These are phyloP conservation scores for Epicoccum sorghinum DNA, from an alignment of 2,329 filamentous ascomycete species.

Conservation along the genomic window DNA sequence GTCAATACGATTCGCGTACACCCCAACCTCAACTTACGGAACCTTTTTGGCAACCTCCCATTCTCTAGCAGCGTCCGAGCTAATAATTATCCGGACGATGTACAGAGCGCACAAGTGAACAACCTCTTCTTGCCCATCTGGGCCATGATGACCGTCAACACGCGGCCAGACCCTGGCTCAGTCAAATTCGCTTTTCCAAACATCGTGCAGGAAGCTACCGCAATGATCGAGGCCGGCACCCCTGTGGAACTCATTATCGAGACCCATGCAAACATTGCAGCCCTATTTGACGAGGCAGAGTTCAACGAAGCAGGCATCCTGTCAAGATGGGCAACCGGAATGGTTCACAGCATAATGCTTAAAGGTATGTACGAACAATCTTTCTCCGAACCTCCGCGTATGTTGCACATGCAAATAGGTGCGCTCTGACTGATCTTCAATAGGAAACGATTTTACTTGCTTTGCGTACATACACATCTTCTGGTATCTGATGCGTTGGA, in stretches of 20 bases:
- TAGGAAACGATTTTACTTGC: conserved; percentile 33
- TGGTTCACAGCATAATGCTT: conserved; percentile 28
- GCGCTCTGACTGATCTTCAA: neutral
- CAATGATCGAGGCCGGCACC: conserved; percentile 18
- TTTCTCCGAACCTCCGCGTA: neutral
- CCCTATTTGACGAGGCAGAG: conserved; percentile 27
- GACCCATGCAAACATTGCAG: conserved; percentile 29
- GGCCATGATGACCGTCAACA: conserved; percentile 34
- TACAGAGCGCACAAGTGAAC: conserved; percentile 17
- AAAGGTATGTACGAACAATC: conserved; percentile 18
- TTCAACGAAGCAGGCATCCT: conserved; percentile 26
- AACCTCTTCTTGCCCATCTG: conserved; percentile 32
- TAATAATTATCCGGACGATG: conserved; percentile 17
- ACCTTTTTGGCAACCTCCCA: conserved; percentile 25
- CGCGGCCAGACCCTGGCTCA: conserved; percentile 27
- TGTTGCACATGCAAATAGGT: neutral
- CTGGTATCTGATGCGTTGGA: conserved; percentile 35
- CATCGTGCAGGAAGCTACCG: conserved; percentile 22
- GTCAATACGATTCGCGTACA: conserved; percentile 31
- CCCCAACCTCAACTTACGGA: conserved; percentile 27
- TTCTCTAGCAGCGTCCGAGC: conserved; percentile 21
- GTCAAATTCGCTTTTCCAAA: conserved; percentile 16
- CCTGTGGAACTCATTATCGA: conserved; percentile 23
- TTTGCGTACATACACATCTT: conserved; percentile 31
- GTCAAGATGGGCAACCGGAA: conserved; percentile 29